These are phyloP conservation scores for Diaporthe longicolla DNA, from an alignment of 2,329 filamentous ascomycete species.

Conservation along the genomic window DNA sequence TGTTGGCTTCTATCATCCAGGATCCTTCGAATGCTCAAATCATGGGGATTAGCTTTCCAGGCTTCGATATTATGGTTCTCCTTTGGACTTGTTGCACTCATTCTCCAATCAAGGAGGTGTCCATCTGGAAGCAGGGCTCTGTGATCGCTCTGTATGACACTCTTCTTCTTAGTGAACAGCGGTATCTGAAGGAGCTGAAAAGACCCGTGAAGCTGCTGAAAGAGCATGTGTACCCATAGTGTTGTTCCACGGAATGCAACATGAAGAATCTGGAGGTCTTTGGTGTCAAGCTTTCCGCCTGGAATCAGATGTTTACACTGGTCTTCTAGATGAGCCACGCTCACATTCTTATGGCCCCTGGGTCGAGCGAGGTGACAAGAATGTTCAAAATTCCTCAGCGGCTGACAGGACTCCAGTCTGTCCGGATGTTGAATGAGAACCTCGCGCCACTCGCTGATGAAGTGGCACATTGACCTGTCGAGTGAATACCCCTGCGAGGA, in stretches of 20 bases:
- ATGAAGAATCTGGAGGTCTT: neutral
- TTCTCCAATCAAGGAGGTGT: neutral
- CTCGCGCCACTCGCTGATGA: conserved; percentile 23
- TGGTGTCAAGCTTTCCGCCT: no score
- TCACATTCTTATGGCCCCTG: neutral
- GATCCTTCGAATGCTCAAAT: neutral
- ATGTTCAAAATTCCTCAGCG: neutral
- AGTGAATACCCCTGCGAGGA: neutral
- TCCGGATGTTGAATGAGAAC: neutral
- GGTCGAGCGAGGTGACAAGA: neutral
- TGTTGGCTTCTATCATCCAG: neutral
- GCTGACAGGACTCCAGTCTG: neutral
- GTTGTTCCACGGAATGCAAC: conserved; percentile 2
- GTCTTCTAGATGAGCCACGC: neutral
- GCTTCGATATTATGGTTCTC: neutral
- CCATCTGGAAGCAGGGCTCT: neutral
- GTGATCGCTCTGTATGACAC: neutral
- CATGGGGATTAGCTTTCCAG: neutral
- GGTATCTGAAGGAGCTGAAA: neutral
- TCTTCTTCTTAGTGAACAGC: neutral
- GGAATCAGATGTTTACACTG: neutral
- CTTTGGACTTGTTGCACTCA: neutral
- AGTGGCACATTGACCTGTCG: conserved; percentile 10
- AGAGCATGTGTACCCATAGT: neutral
- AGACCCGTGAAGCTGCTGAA: neutral